A percentile compares a stretch with the other conserved stretches of the same genome.
Evolutionary conservation across 1,284 basidiomycete genomes (phyloP).

Genomic region (Cryptococcus sp.): DNA sequence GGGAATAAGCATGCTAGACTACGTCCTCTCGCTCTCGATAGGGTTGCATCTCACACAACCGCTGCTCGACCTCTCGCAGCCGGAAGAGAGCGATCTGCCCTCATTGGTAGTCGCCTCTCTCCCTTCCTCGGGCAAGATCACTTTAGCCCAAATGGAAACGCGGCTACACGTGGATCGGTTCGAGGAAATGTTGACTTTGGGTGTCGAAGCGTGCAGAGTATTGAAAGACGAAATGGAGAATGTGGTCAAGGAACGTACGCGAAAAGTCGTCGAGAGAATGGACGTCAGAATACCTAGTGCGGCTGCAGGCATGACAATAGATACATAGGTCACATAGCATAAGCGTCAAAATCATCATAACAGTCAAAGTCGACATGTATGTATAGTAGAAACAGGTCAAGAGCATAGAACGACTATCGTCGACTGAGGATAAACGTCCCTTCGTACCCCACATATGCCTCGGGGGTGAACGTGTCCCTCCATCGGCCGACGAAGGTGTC

Average conservation of each 20-base stretch:
- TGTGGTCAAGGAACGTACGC: conserved; percentile 69
- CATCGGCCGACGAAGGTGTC: conserved; percentile 52
- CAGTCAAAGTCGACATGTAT: neutral
- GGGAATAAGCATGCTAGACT: conserved; percentile 87
- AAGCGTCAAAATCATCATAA: neutral
- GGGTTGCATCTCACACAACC: conserved; percentile 70
- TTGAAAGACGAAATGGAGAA: conserved; percentile 82
- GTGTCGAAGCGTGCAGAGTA: conserved; percentile 72
- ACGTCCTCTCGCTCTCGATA: conserved; percentile 80
- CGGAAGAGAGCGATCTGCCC: conserved; percentile 90
- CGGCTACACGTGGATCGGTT: conserved; percentile 90
- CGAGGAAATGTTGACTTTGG: conserved; percentile 80
- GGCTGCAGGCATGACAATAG: conserved; percentile 16
- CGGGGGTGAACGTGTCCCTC: conserved; percentile 53
- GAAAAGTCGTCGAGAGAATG: conserved; percentile 59
- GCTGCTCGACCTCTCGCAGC: conserved; percentile 78
- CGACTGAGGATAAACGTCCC: conserved; percentile 54
- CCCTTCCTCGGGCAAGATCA: conserved; percentile 78
- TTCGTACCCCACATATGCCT: conserved; percentile 53
- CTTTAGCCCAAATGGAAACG: conserved; percentile 89
- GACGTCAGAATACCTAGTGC: conserved; percentile 24
- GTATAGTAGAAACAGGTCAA: neutral
- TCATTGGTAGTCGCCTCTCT: conserved; percentile 83
- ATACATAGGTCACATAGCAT: conserved; percentile 1
- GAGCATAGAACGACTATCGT: conserved; percentile 26